Conservation (phyloP, 2,329 filamentous ascomycete species). For the Neopestalotiopsis rosae region DNA sequence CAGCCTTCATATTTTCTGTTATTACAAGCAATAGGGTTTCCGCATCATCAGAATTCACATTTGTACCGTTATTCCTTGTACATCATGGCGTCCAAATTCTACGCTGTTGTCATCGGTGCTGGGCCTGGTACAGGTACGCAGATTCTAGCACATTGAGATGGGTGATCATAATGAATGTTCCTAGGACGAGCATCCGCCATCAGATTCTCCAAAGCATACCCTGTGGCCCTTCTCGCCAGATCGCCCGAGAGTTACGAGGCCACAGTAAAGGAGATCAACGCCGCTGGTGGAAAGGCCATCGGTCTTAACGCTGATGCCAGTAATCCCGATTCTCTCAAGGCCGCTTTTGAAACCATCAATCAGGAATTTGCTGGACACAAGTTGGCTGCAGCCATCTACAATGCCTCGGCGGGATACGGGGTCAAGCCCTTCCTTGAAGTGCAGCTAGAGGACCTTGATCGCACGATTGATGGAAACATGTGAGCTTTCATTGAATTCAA, state of each 20-base stretch:
- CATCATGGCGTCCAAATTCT: slow-evolving; percentile 50
- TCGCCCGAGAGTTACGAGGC: slow-evolving; percentile 67
- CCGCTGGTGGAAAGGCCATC: slow-evolving; percentile 69
- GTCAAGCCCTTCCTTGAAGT: slow-evolving; percentile 63
- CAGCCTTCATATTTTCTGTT: background rate
- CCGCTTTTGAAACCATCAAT: slow-evolving; percentile 66
- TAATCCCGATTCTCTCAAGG: slow-evolving; percentile 43
- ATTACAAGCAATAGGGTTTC: background rate
- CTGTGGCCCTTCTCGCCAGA: slow-evolving; percentile 75
- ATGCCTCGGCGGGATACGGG: slow-evolving; percentile 60
- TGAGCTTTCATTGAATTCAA: slow-evolving; percentile 29
- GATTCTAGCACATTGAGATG: background rate
- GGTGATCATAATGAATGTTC: background rate
- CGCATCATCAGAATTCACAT: background rate
- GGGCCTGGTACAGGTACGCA: slow-evolving; percentile 65
- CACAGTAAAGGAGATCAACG: slow-evolving; percentile 71
- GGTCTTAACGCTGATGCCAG: slow-evolving; percentile 72
- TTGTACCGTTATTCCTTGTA: background rate
- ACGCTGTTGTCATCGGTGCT: slow-evolving; percentile 71
- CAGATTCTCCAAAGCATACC: slow-evolving; percentile 68
- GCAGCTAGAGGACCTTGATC: slow-evolving; percentile 52
- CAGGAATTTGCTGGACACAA: slow-evolving; percentile 60
- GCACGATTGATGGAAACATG: slow-evolving; percentile 52
- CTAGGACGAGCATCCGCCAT: slow-evolving; percentile 55
- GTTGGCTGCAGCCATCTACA: slow-evolving; percentile 72